Conservation (phyloP, 2,329 filamentous ascomycete species). For the Trichoderma hamatum region DNA sequence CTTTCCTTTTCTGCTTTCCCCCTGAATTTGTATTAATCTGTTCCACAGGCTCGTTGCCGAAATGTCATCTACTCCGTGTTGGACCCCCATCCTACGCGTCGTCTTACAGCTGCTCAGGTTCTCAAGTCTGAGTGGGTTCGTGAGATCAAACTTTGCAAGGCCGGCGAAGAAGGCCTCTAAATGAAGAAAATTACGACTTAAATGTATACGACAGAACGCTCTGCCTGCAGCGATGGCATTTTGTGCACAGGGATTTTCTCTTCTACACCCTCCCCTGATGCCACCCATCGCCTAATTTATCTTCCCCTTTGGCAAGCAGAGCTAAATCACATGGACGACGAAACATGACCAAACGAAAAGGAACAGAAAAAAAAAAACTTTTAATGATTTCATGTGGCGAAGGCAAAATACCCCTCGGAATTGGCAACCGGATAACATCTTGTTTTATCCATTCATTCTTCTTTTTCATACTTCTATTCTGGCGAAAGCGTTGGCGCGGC, state of each 20-base stretch:
- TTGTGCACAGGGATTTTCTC: neutral
- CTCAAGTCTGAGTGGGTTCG: constrained; percentile 98
- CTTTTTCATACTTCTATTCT: constrained; percentile 14
- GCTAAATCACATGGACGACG: constrained; percentile 26
- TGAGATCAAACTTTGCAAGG: constrained; percentile 95
- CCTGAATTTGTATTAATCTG: neutral
- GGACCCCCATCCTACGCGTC: constrained; percentile 87
- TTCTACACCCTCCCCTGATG: neutral
- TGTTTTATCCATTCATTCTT: constrained; percentile 10
- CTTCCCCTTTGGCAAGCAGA: constrained; percentile 26
- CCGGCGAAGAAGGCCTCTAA: constrained; percentile 91
- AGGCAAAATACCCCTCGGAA: constrained; percentile 25
- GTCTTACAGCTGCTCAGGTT: constrained; percentile 94
- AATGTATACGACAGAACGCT: constrained; percentile 21
- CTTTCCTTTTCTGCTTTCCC: neutral
- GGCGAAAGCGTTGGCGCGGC: constrained; percentile 29
- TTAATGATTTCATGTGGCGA: constrained; percentile 22
- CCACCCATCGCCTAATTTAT: constrained; percentile 34
- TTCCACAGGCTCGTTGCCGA: constrained; percentile 80
- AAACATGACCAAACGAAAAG: constrained; percentile 24
- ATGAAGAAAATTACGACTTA: constrained; percentile 19
- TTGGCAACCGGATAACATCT: constrained; percentile 15
- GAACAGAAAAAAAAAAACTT: constrained; percentile 13
- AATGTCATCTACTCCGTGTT: constrained; percentile 99
- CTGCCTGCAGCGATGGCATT: constrained; percentile 7